Evolutionary conservation across 2,329 filamentous ascomycete genomes (phyloP).

Genomic region (Chaetomiaceae sp.): DNA sequence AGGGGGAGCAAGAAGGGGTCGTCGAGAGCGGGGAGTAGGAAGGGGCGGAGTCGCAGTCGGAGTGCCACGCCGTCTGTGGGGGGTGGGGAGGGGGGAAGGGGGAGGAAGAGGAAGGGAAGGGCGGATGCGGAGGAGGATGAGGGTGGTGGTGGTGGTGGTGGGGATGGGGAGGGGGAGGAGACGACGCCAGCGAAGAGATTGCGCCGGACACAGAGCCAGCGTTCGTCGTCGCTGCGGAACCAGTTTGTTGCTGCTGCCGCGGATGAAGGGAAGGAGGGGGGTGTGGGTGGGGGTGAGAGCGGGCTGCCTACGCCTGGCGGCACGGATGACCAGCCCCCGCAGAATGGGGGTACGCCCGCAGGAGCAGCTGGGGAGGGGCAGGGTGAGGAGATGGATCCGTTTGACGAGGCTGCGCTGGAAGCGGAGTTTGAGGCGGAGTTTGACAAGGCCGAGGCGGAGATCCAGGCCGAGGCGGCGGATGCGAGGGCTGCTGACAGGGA

Average conservation of each 20-base stretch:
- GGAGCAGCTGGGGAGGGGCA: constrained; percentile 34
- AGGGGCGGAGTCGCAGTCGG: constrained; percentile 17
- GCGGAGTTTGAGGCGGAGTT: constrained; percentile 53
- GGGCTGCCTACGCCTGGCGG: constrained; percentile 37
- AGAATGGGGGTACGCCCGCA: constrained; percentile 21
- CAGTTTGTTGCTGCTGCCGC: constrained; percentile 24
- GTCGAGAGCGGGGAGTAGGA: too few relatives aligned
- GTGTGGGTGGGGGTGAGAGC: constrained; percentile 13
- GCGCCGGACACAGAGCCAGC: constrained; percentile 38
- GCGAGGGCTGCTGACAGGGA: constrained; percentile 2
- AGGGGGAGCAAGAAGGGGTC: too few relatives aligned
- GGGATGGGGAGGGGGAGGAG: constrained; percentile 30
- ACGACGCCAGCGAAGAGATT: constrained; percentile 48
- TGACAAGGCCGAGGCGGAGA: constrained; percentile 10
- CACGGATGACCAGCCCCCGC: constrained; percentile 35
- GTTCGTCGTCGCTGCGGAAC: constrained; percentile 42
- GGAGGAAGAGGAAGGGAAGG: background rate
- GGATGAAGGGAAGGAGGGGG: background rate
- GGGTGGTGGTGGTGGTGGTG: constrained; percentile 25
- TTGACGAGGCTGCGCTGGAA: constrained; percentile 52
- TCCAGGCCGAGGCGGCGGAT: constrained; percentile 5
- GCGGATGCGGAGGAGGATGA: constrained; percentile 6
- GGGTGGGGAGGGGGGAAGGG: too few relatives aligned
- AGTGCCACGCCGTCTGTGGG: too few relatives aligned
- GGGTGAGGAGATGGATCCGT: constrained; percentile 20